Evolutionary conservation across 2,329 filamentous ascomycete species (phyloP).

Genomic region (Cordyceps militaris): DNA sequence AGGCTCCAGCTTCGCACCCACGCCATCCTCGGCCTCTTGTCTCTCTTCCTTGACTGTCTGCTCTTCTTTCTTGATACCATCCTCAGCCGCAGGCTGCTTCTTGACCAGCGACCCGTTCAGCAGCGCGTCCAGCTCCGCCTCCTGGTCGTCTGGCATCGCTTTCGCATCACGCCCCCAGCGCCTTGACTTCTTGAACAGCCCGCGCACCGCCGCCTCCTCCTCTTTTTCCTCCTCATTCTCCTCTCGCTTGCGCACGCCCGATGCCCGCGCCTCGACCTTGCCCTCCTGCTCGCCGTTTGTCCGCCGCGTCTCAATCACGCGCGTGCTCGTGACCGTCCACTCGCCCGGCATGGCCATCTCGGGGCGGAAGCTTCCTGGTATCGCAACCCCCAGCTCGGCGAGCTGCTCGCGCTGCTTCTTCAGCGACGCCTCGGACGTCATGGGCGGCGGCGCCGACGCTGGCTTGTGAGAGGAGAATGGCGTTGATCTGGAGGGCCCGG

Average conservation of each 20-base stretch:
- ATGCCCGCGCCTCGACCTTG: conserved; percentile 40
- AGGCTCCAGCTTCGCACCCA: conserved; percentile 19
- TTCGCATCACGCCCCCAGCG: conserved; percentile 48
- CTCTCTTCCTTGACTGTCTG: conserved; percentile 19
- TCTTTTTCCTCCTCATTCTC: conserved; percentile 54
- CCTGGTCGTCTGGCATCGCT: conserved; percentile 39
- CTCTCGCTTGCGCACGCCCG: conserved; percentile 57
- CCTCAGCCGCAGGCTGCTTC: conserved; percentile 15
- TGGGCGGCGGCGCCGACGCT: conserved; percentile 19
- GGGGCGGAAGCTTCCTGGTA: conserved; percentile 69
- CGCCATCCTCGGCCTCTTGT: conserved; percentile 13
- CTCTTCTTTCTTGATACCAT: conserved; percentile 8
- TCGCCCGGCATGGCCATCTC: conserved; percentile 86
- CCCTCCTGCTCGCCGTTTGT: conserved; percentile 31
- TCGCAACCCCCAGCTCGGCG: conserved; percentile 74
- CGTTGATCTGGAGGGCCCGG: conserved; percentile 8
- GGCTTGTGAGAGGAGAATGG: not conserved
- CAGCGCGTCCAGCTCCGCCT: conserved; percentile 56
- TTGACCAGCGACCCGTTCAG: conserved; percentile 33
- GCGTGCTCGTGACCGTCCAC: conserved; percentile 68
- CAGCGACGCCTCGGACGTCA: conserved; percentile 52
- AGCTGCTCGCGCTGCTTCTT: conserved; percentile 84
- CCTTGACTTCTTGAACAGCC: conserved; percentile 52
- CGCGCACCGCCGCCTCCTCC: conserved; percentile 50
- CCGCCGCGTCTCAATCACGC: conserved; percentile 42